A percentile compares a stretch with the other conserved stretches of the same genome.
These are phyloP conservation scores for Eucalyptus polyanthemos DNA, from an alignment of 345 rosid species.

Conservation along the genomic window DNA sequence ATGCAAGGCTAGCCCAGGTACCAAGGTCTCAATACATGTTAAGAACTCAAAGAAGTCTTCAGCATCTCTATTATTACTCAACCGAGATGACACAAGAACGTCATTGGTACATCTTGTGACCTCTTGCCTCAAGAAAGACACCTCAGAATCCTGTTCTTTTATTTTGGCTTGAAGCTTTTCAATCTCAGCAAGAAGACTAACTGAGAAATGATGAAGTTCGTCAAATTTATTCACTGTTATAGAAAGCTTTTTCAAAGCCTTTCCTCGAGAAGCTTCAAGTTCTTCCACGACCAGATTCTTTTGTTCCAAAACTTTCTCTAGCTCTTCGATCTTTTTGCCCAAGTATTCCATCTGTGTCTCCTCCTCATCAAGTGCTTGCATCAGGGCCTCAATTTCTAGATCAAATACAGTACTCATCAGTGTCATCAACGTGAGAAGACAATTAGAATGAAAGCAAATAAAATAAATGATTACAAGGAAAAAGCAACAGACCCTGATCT, in stretches of 20 bases:
- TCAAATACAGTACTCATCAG: background rate
- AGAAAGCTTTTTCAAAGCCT: conserved; percentile 73
- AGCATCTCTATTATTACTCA: conserved; percentile 34
- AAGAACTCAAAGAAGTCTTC: conserved; percentile 46
- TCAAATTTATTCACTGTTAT: conserved; percentile 77
- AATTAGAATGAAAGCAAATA: background rate
- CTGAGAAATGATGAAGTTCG: conserved; percentile 89
- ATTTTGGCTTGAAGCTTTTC: conserved; percentile 84
- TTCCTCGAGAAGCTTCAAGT: conserved; percentile 73
- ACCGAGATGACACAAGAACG: conserved; percentile 66
- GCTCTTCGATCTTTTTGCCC: conserved; percentile 41
- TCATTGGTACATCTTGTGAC: conserved; percentile 92
- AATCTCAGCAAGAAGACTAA: conserved; percentile 65
- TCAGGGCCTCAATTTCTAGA: conserved; percentile 83
- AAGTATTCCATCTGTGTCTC: conserved; percentile 85
- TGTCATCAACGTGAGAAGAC: background rate
- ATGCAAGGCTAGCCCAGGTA: conserved; percentile 30
- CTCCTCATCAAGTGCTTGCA: conserved; percentile 98
- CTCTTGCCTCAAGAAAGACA: conserved; percentile 95
- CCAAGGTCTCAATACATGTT: conserved; percentile 44
- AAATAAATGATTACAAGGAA: background rate
- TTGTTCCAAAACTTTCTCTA: conserved; percentile 47
- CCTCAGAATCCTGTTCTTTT: conserved; percentile 81
- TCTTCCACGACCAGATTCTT: conserved; percentile 60
- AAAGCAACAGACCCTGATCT: conserved; percentile 57